Evolutionary conservation across 768 basidiomycete genomes (phyloP), one percentile per base, ranked within the genome.

Genomic region (Amanita pallidorosea): DNA sequence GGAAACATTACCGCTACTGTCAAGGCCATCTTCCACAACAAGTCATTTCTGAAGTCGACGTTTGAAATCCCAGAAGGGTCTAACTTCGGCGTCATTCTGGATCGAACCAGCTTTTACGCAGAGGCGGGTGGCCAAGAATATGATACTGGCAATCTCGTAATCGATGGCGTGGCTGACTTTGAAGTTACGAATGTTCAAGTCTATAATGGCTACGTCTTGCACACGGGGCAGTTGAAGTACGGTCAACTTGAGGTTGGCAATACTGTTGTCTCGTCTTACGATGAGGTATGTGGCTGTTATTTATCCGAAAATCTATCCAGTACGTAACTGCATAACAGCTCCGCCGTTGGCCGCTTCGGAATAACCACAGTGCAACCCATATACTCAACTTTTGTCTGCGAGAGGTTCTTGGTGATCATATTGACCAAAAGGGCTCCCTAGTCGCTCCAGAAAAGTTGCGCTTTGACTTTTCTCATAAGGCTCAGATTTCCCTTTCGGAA

Each of bases 331-430:
- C 15, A 38, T 29, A 9, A 7, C 53, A 91, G 87, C 79, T 89
- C 33, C 89, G 96, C 34, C 80, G 96, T 45, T 93, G 91, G 88
- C 94, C 95, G 0, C 70, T 99, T 45, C 83, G 94, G 48, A 98
- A 92, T 68, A 99, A 99, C 61, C 96, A 99, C 70, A 98, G 96
- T 23, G 96, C 85, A 18, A 99, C 96, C 0, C 96, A 99, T 64
- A 96, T 99, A 58, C 86, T 99, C 58, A 99, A 99, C 72, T 99
- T 76, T 61, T 80, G 73, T 48, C 79, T 99, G 3, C 87, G 96
- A 33, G 96, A 98, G 61, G 80, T 91, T 9, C 81, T 98, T 9
- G 96, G 96, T 22, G 93, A 97, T 63, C 96, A 98, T 61, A 85
- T 98, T 53, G 96, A 98, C 65, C 96, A 99, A 65, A 96, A 89